Percentiles rank a stretch among this genome's conserved stretches.
Conservation (phyloP, 805 yeast species). For the Nakazawaea anatomiae region DNA sequence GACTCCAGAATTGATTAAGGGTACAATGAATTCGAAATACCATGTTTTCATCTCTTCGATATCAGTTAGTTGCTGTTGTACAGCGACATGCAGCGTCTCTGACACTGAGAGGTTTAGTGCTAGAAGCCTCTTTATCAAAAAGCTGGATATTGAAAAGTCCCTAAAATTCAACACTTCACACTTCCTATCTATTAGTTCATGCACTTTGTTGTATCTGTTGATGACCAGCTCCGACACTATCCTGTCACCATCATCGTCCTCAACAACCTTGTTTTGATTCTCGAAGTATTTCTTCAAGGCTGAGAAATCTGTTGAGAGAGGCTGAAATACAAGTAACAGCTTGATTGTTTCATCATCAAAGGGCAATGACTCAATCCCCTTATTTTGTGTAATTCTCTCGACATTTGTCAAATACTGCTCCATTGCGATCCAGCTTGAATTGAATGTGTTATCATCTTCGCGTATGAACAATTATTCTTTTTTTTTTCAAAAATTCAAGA, state of each 20-base stretch:
- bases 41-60: background rate
- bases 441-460: background rate
- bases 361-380: background rate
- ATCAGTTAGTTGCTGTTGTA: background rate
- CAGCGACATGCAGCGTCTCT: background rate
- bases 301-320: background rate
- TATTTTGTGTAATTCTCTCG: background rate
- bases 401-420: background rate
- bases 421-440: background rate
- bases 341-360: background rate
- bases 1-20: conserved; percentile 1
- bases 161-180: background rate
- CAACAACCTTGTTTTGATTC: background rate
- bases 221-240: no score
- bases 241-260: background rate
- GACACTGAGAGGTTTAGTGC: background rate
- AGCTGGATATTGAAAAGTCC: background rate
- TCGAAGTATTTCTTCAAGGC: background rate
- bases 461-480: background rate
- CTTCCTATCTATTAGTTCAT: background rate
- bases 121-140: background rate
- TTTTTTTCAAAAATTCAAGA: background rate
- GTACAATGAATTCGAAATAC: background rate
- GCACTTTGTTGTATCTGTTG: background rate
- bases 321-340: conserved; percentile 4